Evolutionary conservation across 345 rosid species (phyloP), one percentile per base, ranked within the genome.

Genomic region (Lagerstroemia speciosa): DNA sequence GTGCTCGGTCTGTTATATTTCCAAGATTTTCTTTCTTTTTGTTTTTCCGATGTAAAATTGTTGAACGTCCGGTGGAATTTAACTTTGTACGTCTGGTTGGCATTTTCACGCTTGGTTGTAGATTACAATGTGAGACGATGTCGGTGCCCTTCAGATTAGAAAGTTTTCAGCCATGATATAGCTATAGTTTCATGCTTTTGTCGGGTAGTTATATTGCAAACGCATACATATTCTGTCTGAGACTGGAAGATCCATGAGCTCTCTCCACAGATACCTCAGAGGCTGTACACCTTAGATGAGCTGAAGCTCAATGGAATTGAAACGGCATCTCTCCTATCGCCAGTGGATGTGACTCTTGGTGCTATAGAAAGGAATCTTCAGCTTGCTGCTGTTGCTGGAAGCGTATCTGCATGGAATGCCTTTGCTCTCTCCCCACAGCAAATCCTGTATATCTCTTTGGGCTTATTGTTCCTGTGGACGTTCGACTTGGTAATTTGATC

Each of bases 241-340:
- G 63, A 48, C 19, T 19, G 40, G 29, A 10, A 48, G 68, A 26
- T 48, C 29, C 22, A 52, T 58, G 27, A 22, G 45, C 17, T 68
- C 30, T 17, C 3, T 36, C 0, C 74, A 31, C 77, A 88, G 95
- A 77, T 90, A 68, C 98, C 96, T 0, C 96, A 87, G 71, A 86
- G 97, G 75, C 96, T 90, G 5, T 91, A 91, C 73, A 85, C 94
- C 14, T 75, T 91, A 72, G 96, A 89, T 50, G 98, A 91, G 77
- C 73, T 93, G 79, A 91, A 82, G 75, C 78, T 89, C 68, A 93
- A 93, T 70, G 96, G 97, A 8, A 87, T 91, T 0, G 89, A 90
- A 15, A 67, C 98, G 0, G 55, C 73, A 55, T 86, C 90, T 14
- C 89, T 93, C 71, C 84, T 93, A 38, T 91, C 98, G 6, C 97